Evolutionary conservation across 2,329 filamentous ascomycete genomes (phyloP), one percentile per base, ranked within the genome.

Genomic region (Dactylonectria estremocensis): DNA sequence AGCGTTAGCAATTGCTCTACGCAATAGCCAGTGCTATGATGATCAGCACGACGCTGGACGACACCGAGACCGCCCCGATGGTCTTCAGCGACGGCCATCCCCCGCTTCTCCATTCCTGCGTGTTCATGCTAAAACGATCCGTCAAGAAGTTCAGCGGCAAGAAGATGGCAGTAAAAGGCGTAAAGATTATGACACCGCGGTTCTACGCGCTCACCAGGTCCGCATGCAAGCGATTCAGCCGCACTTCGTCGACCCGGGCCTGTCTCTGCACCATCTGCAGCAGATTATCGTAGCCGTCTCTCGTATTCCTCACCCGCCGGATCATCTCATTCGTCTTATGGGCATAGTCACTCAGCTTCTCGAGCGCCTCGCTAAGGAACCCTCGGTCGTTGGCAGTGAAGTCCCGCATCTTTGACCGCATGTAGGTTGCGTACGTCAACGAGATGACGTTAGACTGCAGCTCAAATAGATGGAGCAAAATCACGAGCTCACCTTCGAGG

Each of bases 181-280:
- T 91, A 77, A 92, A 91, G 69, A 91, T 89, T 86, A 91, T 89
- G 65, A 91, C 86, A 16, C 89, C 89, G 24, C 89, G 83, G 63
- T 88, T 90, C 77, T 91, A 89, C 10, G 86, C 85, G 66, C 87
- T 88, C 0, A 89, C 89, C 0, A 91, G 85, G 70, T 91, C 89
- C 1, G 89, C 89, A 70, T 91, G 88, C 62, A 90, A 81, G 2
- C 90, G 83, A 24, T 88, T 89, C 77, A 90, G 86, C 24, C 89
- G 86, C 9, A 90, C 89, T 75, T 92, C 90, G 73, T 91, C 89
- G 2, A 92, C 88, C 73, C 91, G 90, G 0, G 89, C 89, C 72
- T 91, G 89, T 14, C 90, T 88, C 74, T 91, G 89, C 46, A 90
- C 89, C 84, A 92, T 90, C 76, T 91, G 89, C 14, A 91, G 86